A percentile compares a stretch with the other conserved stretches of the same genome.
These are phyloP conservation scores for Teratosphaeria destructans DNA, from an alignment of 2,329 filamentous ascomycete genomes.

Conservation along the genomic window DNA sequence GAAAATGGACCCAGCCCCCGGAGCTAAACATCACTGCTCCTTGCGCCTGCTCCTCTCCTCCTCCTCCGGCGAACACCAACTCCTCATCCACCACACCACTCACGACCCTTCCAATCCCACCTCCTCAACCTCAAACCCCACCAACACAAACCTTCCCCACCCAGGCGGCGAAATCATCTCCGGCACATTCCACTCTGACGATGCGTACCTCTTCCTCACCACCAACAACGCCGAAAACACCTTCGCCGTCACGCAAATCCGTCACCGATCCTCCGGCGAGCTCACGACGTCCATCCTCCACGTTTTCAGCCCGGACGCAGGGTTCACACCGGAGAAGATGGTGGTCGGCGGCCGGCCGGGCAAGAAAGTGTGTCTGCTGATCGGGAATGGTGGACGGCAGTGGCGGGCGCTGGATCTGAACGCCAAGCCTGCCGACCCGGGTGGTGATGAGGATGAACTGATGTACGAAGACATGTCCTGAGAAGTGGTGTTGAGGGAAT, in stretches of 20 bases:
- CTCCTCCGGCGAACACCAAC: not conserved
- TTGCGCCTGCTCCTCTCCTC: not conserved
- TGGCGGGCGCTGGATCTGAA: conserved; percentile 47
- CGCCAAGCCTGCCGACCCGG: not conserved
- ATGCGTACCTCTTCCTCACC: not conserved
- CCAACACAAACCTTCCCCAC: not conserved
- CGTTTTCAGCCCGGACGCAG: conserved; percentile 1
- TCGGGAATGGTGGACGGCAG: conserved; percentile 44
- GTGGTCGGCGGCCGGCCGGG: conserved; percentile 47
- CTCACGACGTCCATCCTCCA: conserved; percentile 10
- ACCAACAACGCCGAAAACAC: not conserved
- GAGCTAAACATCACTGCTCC: not conserved
- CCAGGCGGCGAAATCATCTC: not conserved
- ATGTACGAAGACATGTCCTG: not conserved
- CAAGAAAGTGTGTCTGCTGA: conserved; percentile 42
- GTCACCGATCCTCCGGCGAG: conserved; percentile 36
- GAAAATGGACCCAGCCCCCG: not conserved
- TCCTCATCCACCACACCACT: not conserved
- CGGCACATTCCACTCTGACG: conserved; percentile 3
- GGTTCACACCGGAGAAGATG: conserved; percentile 40
- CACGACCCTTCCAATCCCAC: not conserved
- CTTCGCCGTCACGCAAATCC: conserved; percentile 5
- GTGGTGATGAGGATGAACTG: not conserved
- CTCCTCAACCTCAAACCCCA: not conserved
- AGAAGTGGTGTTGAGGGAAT: not conserved